Evolutionary conservation across 345 rosid genomes (phyloP), one percentile per base, ranked within the genome.

Genomic region (Hibiscus tridactylites): DNA sequence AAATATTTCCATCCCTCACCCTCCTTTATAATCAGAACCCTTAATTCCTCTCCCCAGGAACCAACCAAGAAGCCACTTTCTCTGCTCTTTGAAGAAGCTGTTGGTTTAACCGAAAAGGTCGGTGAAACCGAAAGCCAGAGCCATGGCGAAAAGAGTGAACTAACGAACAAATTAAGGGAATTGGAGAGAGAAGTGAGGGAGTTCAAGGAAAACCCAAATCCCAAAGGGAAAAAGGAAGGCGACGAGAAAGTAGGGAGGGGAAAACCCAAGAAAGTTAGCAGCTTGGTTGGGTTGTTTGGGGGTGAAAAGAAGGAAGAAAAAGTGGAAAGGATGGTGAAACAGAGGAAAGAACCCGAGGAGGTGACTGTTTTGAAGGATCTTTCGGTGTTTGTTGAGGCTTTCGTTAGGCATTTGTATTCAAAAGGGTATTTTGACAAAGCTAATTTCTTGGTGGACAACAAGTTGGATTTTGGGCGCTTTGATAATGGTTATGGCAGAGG

Each of bases 351-450:
- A 28, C 72, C 46, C 52, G 77, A 63, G 1, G 73, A 63, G 31
- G 39, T 71, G 15, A 73, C 50, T 65, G 80, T 80, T 62, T 75
- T 74, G n/a, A 88, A 91, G 77, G 91, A 83, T 77, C 81, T 89
- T 39, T 84, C 96, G 3, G 72, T 68, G 0, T 85, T 87, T 33
- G 74, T 80, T 85, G 81, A 81, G 66, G 65, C 73, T 63, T 84
- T 92, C 75, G 74, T 87, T 72, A 80, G 49, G 77, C 87, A 83
- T 83, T 74, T 90, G 83, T 79, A 81, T 42, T 57, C 70, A 10
- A 76, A 83, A 74, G 95, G 96, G 60, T 92, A 92, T 71, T 84
- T 92, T 68, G 79, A 69, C 11, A 70, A 79, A 15, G 98, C 92
- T 11, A 91, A 79, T 83, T 93, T 91, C 68, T 57, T 89, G 67